phyloP scores from a whole-genome alignment of 73 alveolate species.

The Paramecium primaurelia region DNA sequence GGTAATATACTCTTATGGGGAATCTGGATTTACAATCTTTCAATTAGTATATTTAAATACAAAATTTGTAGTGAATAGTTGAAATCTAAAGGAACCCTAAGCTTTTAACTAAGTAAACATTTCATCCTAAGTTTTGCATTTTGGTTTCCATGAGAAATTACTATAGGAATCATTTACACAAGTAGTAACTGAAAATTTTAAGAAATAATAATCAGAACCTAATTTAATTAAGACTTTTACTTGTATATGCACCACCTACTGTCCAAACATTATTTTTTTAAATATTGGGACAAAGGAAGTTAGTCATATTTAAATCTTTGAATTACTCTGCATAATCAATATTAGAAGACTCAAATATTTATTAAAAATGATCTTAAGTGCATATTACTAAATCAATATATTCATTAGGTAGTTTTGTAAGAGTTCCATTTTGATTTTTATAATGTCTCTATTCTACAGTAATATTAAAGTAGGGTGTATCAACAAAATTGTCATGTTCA shows the following conservation, averaged over 20 bases:
- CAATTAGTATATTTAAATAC: neutral
- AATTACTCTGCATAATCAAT: neutral
- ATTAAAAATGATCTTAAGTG: conserved; percentile 31
- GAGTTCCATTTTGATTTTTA: neutral
- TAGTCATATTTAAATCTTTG: neutral
- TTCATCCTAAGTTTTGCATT: conserved; percentile 7
- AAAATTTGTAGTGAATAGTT: conserved; percentile 43
- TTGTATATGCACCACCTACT: conserved; percentile 30
- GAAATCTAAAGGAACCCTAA: conserved; percentile 8
- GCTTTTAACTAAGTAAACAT: neutral
- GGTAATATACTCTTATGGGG: neutral
- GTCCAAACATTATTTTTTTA: neutral
- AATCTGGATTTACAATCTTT: conserved; percentile 6
- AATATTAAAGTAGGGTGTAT: neutral
- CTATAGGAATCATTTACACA: conserved; percentile 22
- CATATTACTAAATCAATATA: conserved; percentile 49
- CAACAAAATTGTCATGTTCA: neutral
- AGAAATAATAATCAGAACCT: neutral
- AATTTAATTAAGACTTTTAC: neutral
- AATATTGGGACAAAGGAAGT: conserved; percentile 48
- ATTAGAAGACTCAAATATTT: neutral
- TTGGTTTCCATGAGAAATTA: conserved; percentile 46
- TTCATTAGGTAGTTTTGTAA: neutral
- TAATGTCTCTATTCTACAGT: conserved; percentile 26
- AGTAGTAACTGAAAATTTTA: conserved; percentile 25